Evolutionary conservation across 2,329 filamentous ascomycete genomes (phyloP), one percentile per base, ranked within the genome.

Genomic region (Alternaria sp.): DNA sequence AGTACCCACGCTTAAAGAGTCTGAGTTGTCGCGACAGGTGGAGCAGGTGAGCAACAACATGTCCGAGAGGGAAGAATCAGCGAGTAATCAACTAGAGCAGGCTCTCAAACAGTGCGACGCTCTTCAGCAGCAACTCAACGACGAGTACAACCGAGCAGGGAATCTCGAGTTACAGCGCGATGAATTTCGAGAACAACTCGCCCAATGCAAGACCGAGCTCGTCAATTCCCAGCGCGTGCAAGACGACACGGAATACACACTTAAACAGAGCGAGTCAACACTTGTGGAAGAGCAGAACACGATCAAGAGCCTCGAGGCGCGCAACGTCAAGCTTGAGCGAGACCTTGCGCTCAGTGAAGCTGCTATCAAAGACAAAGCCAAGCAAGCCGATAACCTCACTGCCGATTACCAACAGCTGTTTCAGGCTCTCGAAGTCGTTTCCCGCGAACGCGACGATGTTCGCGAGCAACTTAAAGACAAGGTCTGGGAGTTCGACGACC

Each of bases 401-500:
- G 34, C 48, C 39, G 51, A 55, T 8, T 39, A 24, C 44, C 36
- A 50, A 23, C 44, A 42, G 26, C 41, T 48, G n/a, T 36, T 42
- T 6, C 44, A 36, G n/a, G 40, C 37, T n/a, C 39, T 45, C 37
- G 21, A 44, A 9, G 33, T n/a, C 11, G 34, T 21, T 6, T 13
- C 37, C 49, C 1, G 7, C 31, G 54, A 57, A 5, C 40, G 41
- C 49, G 54, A 57, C 21, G 41, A 56, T 3, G 26, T n/a, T 2
- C 39, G 26, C 50, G 49, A 36, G n/a, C 31, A 57, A 23, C 23
- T 53, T 13, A 41, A 34, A 26, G 56, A 62, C 14, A 41, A 34
- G 14, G 40, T 62, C 45, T 33, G 60, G 6, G 53, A 63, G 51
- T 52, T 65, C 31, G 41, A 64, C 3, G 61, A 60, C 41, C 29